These are phyloP conservation scores for Pachysandra terminalis DNA, from an alignment of 164 flowering plant genomes.

Conservation along the genomic window DNA sequence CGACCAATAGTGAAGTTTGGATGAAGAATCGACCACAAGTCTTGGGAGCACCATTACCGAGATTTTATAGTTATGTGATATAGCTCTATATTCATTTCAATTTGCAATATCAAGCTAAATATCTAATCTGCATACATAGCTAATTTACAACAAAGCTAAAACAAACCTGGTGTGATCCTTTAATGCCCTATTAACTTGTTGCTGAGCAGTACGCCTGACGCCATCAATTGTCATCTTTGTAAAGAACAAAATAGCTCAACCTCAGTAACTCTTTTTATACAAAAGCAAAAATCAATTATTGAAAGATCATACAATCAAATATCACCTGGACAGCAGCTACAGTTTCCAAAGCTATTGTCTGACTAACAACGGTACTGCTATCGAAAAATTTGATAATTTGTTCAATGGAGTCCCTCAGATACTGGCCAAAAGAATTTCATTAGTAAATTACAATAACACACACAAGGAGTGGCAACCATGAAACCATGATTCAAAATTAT, in stretches of 20 bases:
- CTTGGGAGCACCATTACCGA: no score
- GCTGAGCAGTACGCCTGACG: constrained; percentile 89
- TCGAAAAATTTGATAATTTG: constrained; percentile 72
- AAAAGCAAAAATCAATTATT: neutral
- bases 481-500: no score
- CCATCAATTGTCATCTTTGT: constrained; percentile 91
- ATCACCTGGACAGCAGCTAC: constrained; percentile 97
- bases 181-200: constrained; percentile 81
- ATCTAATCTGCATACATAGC: neutral
- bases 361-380: constrained; percentile 77
- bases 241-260: neutral
- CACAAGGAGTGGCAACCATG: no score
- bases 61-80: no score
- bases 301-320: neutral
- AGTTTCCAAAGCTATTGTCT: constrained; percentile 86
- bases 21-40: no score
- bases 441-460: no score
- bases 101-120: no score
- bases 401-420: constrained; percentile 79
- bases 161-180: constrained; percentile 80
- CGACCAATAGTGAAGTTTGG: no score
- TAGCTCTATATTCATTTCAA: no score
- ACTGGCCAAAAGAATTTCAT: constrained; percentile 46
- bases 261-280: neutral
- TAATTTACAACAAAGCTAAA: constrained; percentile 6